Percentiles rank a stretch among this genome's conserved stretches.
Conservation (phyloP, 1,139 yeast genomes). For the Hyphopichia khmerensis region DNA sequence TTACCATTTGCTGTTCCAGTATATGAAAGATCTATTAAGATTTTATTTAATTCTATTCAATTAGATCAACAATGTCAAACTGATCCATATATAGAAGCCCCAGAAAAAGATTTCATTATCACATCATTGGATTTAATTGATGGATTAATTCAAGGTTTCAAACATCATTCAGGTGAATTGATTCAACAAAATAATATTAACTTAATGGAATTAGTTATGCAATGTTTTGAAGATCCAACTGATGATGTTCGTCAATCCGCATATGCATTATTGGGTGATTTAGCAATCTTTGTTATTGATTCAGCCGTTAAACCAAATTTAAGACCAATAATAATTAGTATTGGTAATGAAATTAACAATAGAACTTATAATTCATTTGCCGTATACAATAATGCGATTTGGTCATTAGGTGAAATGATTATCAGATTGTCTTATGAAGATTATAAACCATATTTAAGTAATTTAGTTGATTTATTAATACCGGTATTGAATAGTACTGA, state of each 20-base stretch:
- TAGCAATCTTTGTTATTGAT: constrained; percentile 63
- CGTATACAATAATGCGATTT: constrained; percentile 83
- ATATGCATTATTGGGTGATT: constrained; percentile 87
- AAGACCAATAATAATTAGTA: constrained; percentile 56
- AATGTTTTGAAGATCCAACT: constrained; percentile 72
- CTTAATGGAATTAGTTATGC: constrained; percentile 61
- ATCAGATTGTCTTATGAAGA: constrained; percentile 53
- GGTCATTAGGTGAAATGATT: constrained; percentile 90
- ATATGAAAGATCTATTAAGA: constrained; percentile 74
- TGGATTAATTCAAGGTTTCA: constrained; percentile 89
- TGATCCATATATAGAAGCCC: constrained; percentile 70
- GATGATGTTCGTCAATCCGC: constrained; percentile 92
- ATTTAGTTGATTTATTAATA: constrained; percentile 60
- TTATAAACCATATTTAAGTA: constrained; percentile 59
- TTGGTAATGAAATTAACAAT: constrained; percentile 66
- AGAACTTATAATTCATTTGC: constrained; percentile 53
- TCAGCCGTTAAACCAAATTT: constrained; percentile 55
- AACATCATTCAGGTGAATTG: constrained; percentile 58
- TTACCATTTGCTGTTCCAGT: constrained; percentile 90
- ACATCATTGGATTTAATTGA: constrained; percentile 88
- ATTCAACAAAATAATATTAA: constrained; percentile 43
- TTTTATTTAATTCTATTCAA: constrained; percentile 67
- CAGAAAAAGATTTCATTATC: constrained; percentile 88
- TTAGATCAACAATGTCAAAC: constrained; percentile 63
- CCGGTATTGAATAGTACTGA: constrained; percentile 61